phyloP scores from a whole-genome alignment of 176 grass and related monocot species.

The Tillandsia fasciculata region DNA sequence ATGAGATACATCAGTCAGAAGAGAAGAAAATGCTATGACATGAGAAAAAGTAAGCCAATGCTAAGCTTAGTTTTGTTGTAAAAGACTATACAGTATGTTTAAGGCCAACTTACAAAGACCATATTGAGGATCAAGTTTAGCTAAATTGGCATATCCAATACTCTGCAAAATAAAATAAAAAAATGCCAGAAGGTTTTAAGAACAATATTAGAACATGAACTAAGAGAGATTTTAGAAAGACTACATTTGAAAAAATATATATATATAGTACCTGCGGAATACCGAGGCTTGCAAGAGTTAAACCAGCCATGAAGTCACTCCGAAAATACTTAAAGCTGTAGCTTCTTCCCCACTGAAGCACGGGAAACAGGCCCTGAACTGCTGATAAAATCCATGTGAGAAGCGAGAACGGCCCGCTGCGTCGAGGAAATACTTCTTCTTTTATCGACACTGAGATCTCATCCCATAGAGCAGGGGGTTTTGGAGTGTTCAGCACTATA shows the following conservation, averaged over 20 bases:
- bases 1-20: slow-evolving; percentile 1
- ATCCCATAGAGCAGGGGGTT: slow-evolving; percentile 35
- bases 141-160: slow-evolving; percentile 93
- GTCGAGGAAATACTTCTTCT: slow-evolving; percentile 2
- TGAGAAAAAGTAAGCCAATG: background rate
- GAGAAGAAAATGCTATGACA: background rate
- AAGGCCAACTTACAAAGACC: slow-evolving; percentile 69
- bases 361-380: slow-evolving; percentile 58
- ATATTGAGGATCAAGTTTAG: slow-evolving; percentile 86
- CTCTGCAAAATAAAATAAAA: slow-evolving; percentile 38
- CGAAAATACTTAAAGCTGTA: slow-evolving; percentile 63
- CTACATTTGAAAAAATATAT: background rate
- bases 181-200: background rate
- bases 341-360: slow-evolving; percentile 72
- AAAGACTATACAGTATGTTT: too few relatives aligned
- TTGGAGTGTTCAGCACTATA: slow-evolving; percentile 29
- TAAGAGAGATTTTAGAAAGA: too few relatives aligned
- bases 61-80: background rate
- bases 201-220: too few relatives aligned
- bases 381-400: slow-evolving; percentile 24
- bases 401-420: slow-evolving; percentile 7
- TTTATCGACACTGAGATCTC: slow-evolving; percentile 23
- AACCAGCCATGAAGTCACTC: slow-evolving; percentile 81
- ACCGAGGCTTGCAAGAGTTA: slow-evolving; percentile 89
- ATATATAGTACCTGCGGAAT: slow-evolving; percentile 59